These are phyloP conservation scores for Vaccinium vitisidaea DNA, from an alignment of 148 eudicot genomes.

Conservation along the genomic window DNA sequence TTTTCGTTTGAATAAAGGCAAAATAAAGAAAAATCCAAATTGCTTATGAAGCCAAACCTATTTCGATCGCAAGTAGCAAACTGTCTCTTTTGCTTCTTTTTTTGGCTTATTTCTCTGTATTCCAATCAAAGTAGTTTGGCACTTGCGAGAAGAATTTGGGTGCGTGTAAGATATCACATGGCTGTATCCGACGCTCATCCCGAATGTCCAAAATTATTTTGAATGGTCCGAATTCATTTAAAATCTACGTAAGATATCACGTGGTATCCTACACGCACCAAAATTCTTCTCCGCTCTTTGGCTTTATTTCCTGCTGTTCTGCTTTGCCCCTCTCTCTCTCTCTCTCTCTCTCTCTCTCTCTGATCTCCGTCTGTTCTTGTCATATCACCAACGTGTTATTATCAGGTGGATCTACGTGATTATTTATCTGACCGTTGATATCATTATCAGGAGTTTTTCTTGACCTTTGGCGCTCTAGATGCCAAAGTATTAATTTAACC, in stretches of 20 bases:
- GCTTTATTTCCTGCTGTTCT: neutral
- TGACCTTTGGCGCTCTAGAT: neutral
- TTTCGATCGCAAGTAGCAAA: neutral
- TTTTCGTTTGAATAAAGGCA: too few relatives aligned
- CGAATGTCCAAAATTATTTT: too few relatives aligned
- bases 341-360: neutral
- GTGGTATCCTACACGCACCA: too few relatives aligned
- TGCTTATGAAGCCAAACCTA: too few relatives aligned
- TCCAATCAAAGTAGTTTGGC: neutral
- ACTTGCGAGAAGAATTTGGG: too few relatives aligned
- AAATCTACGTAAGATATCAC: too few relatives aligned
- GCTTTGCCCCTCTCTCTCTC: neutral
- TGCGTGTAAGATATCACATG: too few relatives aligned
- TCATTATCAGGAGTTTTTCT: neutral
- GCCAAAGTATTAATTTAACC: too few relatives aligned
- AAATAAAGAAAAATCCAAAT: too few relatives aligned
- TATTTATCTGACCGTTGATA: neutral
- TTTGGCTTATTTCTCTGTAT: neutral
- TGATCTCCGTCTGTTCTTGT: neutral
- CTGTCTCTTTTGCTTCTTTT: neutral
- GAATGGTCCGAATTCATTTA: too few relatives aligned
- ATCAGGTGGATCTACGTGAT: neutral
- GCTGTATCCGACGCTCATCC: too few relatives aligned
- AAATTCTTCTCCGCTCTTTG: neutral
- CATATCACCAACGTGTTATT: neutral